A percentile compares a stretch with the other conserved stretches of the same genome.
Conservation (phyloP, 106 monocot genomes). For the Alisma plantagoaquatica region DNA sequence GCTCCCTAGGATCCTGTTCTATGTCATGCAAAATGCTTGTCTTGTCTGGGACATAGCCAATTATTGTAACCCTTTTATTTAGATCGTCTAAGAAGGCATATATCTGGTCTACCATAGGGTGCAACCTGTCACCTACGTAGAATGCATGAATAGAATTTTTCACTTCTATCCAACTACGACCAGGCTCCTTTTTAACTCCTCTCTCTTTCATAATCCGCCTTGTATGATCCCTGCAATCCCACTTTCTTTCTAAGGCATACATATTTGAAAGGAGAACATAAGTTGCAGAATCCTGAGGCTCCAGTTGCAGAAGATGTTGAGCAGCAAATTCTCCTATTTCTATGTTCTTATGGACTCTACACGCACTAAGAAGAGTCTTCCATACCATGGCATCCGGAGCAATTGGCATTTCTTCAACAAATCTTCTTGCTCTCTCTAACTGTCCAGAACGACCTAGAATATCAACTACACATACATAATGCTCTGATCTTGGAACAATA, state of each 20-base stretch:
- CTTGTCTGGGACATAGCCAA: conserved; percentile 61
- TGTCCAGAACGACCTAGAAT: conserved; percentile 74
- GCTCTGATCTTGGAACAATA: conserved; percentile 43
- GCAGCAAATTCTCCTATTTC: conserved; percentile 71
- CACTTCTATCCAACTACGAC: conserved; percentile 66
- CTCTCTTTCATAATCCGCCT: conserved; percentile 61
- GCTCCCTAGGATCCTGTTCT: conserved; percentile 51
- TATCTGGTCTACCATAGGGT: conserved; percentile 35
- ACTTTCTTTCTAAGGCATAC: conserved; percentile 48
- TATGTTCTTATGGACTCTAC: conserved; percentile 62
- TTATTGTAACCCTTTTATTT: conserved; percentile 25
- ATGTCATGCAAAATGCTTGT: conserved; percentile 37
- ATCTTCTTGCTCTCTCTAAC: conserved; percentile 38
- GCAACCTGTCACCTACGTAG: conserved; percentile 48
- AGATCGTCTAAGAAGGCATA: conserved; percentile 44
- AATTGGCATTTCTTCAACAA: conserved; percentile 57
- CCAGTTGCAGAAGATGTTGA: conserved; percentile 44
- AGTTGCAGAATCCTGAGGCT: conserved; percentile 66
- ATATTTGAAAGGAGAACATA: conserved; percentile 83
- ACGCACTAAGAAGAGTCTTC: conserved; percentile 77
- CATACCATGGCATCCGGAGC: conserved; percentile 66
- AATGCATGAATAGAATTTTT: conserved; percentile 51
- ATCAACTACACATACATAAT: conserved; percentile 78
- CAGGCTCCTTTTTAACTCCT: conserved; percentile 74
- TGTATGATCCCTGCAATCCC: conserved; percentile 39